Conservation (phyloP, 2,329 filamentous ascomycete species). For the Aspergillus pseudoviridinutans region DNA sequence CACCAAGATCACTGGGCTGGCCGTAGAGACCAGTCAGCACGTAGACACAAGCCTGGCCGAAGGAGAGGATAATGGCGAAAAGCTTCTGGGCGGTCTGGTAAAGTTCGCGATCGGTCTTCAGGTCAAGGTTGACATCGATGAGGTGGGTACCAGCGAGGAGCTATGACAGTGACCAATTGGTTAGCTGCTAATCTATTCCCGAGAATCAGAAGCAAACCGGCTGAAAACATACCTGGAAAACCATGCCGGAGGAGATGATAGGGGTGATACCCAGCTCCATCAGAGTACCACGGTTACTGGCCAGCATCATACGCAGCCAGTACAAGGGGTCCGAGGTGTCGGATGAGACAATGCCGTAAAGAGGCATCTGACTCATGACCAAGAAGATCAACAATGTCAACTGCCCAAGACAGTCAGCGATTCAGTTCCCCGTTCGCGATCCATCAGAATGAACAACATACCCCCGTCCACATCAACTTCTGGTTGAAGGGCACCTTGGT, state of each 20-base stretch:
- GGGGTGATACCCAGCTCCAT: slow-evolving; percentile 98
- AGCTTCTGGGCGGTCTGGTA: slow-evolving; percentile 99
- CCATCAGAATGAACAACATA: slow-evolving; percentile 32
- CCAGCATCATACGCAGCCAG: slow-evolving; percentile 99
- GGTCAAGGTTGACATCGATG: slow-evolving; percentile 99
- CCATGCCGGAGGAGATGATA: slow-evolving; percentile 99
- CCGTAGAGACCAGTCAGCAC: slow-evolving; percentile 98
- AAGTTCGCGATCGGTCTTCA: slow-evolving; percentile 98
- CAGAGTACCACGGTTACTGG: slow-evolving; percentile 92
- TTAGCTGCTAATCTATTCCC: slow-evolving; percentile 51
- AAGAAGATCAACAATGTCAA: slow-evolving; percentile 96
- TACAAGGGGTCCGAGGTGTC: slow-evolving; percentile 98
- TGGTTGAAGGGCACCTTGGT: slow-evolving; percentile 99
- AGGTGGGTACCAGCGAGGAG: slow-evolving; percentile 98
- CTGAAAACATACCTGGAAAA: slow-evolving; percentile 68
- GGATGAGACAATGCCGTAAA: slow-evolving; percentile 98
- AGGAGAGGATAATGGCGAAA: slow-evolving; percentile 94
- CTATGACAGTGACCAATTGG: slow-evolving; percentile 30
- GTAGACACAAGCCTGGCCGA: slow-evolving; percentile 96
- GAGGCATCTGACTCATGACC: slow-evolving; percentile 99
- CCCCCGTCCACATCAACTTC: slow-evolving; percentile 89
- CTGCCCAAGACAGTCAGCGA: slow-evolving; percentile 28
- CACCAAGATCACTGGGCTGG: slow-evolving; percentile 91
- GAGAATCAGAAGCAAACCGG: slow-evolving; percentile 72
- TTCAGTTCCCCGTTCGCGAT: slow-evolving; percentile 7